Evolutionary conservation across 306 rosid genomes (phyloP).

Genomic region (Cicer pinnatifidum): DNA sequence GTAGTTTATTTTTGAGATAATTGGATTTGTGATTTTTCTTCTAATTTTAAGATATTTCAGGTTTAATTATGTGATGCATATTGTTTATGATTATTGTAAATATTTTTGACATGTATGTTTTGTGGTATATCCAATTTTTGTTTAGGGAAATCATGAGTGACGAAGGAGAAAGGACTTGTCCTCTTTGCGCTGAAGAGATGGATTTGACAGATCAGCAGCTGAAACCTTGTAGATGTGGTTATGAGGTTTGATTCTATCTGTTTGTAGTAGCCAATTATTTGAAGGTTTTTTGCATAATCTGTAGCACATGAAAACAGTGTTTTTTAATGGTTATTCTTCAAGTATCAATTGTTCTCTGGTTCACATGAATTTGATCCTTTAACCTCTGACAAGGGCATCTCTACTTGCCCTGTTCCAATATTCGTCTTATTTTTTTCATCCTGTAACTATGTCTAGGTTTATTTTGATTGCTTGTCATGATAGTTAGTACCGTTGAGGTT

Average conservation of each 20-base stretch:
- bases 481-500: neutral
- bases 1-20: conserved; percentile 12
- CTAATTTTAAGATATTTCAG: neutral
- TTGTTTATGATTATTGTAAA: conserved; percentile 20
- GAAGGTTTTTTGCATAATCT: conserved; percentile 2
- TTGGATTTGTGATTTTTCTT: neutral
- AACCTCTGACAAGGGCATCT: neutral
- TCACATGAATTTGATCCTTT: conserved; percentile 28
- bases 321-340: neutral
- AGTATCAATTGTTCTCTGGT: conserved; percentile 18
- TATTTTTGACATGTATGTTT: conserved; percentile 30
- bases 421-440: neutral
- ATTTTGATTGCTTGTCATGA: conserved; percentile 13
- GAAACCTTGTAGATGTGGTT: conserved; percentile 98
- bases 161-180: conserved; percentile 93
- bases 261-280: conserved; percentile 3
- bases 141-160: conserved; percentile 85
- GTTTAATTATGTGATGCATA: conserved; percentile 3
- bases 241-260: conserved; percentile 68
- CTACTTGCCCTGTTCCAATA: conserved; percentile 1
- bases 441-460: neutral
- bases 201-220: conserved; percentile 98
- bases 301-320: neutral
- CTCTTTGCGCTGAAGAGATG: conserved; percentile 99
- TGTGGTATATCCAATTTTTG: conserved; percentile 16